Percentiles rank a stretch among this genome's conserved stretches.
These are phyloP conservation scores for Penicillium digitatum DNA, from an alignment of 2,329 filamentous ascomycete genomes.

Conservation along the genomic window DNA sequence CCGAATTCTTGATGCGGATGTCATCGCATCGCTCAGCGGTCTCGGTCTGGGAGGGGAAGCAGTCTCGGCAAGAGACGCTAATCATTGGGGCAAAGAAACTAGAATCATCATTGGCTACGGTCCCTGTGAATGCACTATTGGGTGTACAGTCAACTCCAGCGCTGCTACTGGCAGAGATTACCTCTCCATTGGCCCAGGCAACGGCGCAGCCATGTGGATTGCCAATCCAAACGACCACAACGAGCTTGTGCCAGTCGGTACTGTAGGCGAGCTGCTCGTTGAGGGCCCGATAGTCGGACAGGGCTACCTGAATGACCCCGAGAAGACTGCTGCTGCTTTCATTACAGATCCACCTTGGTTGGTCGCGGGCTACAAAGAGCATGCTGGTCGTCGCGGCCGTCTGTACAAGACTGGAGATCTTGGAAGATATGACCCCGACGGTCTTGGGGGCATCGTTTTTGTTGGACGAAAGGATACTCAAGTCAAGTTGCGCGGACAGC, in stretches of 20 bases:
- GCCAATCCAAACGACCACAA: constrained; percentile 40
- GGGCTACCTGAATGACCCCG: constrained; percentile 45
- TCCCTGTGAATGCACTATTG: constrained; percentile 43
- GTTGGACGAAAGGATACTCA: constrained; percentile 41
- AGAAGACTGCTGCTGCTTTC: constrained; percentile 36
- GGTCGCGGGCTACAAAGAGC: constrained; percentile 22
- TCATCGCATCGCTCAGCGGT: constrained; percentile 41
- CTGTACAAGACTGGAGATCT: constrained; percentile 44
- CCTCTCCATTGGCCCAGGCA: constrained; percentile 39
- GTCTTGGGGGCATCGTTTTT: constrained; percentile 37
- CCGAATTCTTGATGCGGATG: constrained; percentile 41
- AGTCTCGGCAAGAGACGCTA: constrained; percentile 40
- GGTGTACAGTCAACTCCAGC: constrained; percentile 39
- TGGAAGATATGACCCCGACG: constrained; percentile 37
- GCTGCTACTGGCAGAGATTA: constrained; percentile 34
- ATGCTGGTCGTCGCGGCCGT: constrained; percentile 29
- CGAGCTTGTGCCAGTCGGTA: constrained; percentile 41
- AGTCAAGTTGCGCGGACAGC: constrained; percentile 43
- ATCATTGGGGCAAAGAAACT: constrained; percentile 41
- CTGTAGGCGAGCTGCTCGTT: constrained; percentile 47
- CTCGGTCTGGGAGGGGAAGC: constrained; percentile 47
- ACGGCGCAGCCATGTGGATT: constrained; percentile 40
- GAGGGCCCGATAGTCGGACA: constrained; percentile 48
- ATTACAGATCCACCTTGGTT: constrained; percentile 40
- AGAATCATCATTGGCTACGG: constrained; percentile 47